Evolutionary conservation across 129 eudicot species (phyloP), one percentile per base, ranked within the genome.

Genomic region (Lonicera japonica): DNA sequence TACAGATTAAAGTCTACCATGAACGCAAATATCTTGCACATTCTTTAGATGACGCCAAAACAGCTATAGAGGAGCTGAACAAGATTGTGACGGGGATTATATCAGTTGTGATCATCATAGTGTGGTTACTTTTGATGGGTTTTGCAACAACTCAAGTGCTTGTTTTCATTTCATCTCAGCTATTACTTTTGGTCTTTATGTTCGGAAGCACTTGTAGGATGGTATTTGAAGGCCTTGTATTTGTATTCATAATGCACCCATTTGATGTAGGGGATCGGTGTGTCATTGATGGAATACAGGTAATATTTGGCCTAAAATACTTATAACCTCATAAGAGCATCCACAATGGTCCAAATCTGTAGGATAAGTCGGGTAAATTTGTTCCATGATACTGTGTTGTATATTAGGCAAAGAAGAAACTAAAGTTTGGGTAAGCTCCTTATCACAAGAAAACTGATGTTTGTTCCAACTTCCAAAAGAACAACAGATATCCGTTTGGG

Each of bases 191-290:
- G 5, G 65, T 67, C 11, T 74, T 74, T 53, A 54, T 70, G 45
- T 69, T 79, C 57, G 73, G 80, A 0, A 56, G 65, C 56, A 65
- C 66, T 5, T 56, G 61, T 21, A 79, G 61, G 45, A 61, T 54
- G 11, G 19, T 61, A n/a, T 74, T 67, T 21, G 77, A 74, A 70
- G 80, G 70, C 48, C 48, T 79, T n/a, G 54, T 70, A 2, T 70
- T 79, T 19, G 73, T 62, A 1, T 74, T 79, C 38, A 58, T 74
- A 12, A 61, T 67, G 56, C 82, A 77, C 56, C 82, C 82, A 9
- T 77, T 65, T 56, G 82, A 70, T 56, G 74, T 71, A 18, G 84
- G 80, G 0, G 80, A 79, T 39, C 79, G 68, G 14, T 79, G 80
- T 58, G 73, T 69, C 41, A 19, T 79, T 43, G 84, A 79, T 43